Evolutionary conservation across 306 rosid genomes (phyloP), one percentile per base, ranked within the genome.

Genomic region (Betula pendula): DNA sequence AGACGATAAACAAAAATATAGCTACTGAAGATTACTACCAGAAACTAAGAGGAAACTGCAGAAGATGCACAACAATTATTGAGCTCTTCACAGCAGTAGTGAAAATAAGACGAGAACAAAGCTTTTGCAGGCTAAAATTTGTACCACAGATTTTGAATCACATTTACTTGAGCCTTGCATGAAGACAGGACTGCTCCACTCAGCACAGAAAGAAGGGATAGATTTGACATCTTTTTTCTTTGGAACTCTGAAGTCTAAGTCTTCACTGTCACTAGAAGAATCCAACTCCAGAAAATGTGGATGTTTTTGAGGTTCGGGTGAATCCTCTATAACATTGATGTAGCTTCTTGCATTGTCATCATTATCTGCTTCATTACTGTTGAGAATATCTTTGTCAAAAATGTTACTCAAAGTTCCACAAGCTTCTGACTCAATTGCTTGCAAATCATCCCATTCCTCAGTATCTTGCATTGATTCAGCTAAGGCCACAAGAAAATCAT

Each of bases 391-490:
- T 24, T 76, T 60, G 11, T 82, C 89, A 55, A 91, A 78, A 53
- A 91, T 69, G 68, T 71, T 76, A 75, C 82, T 75, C 81, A 91
- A 75, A 66, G 78, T 74, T 76, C 89, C 95, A 81, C 89, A 85
- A 68, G 97, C 95, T 81, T 92, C 95, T 7, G 91, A 76, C 73
- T 92, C 98, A 77, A 92, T 82, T 75, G 86, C 94, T 81, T 81
- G 90, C 53, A 87, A 55, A 86, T 94, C 96, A 74, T 92, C 98
- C 97, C 98, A 95, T 52, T 95, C 98, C 82, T 92, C 98, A 15
- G 82, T 81, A 75, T 85, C 89, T 70, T 79, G 90, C 74, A 84
- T 75, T 0, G 91, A 87, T 56, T 95, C 96, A 38, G 96, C 96
- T 49, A 95, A 70, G 12, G 90, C 83, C 9, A 84, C 82, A 27